Base-by-base conservation (phyloP, 2,329 filamentous ascomycete genomes). In the Claviceps maximensis region DNA sequence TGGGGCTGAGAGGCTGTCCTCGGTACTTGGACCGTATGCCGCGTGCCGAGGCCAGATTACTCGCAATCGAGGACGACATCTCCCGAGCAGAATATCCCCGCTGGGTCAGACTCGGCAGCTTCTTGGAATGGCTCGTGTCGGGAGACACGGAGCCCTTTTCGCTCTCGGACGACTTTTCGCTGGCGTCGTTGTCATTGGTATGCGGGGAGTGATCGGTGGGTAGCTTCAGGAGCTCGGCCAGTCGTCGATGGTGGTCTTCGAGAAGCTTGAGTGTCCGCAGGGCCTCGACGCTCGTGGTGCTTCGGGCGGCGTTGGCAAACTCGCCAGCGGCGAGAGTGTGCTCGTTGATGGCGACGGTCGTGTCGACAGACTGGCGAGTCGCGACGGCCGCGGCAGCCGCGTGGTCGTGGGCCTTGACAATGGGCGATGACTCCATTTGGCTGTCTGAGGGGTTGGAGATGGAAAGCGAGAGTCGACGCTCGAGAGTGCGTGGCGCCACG, bases 311-410 rank as follows among this genome's bases (percentile, higher is more conserved):
- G 56, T 84, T 84, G 56, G 88, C 84, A 67, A 95, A 97, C 66
- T 95, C 88, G 58, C 83, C 84, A 2, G 93, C 91, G 40, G 93
- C 93, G 54, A 87, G 76, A 51, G 90, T 83, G 69, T 97, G 91
- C 67, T 95, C 87, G 63, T 86, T 86, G 63, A 89, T 86, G 57
- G 91, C 91, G 48, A 87, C 83, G 7, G 84, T 85, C 53, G 87
- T 87, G 65, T 93, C 83, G 53, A 75, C 76, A 47, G 86, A 83
- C 62, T 89, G 82, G 25, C 77, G 83, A 53, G 90, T 88, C 25
- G 83, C 76, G 25, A 87, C 83, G 45, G 91, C 90, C 62, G 87
- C 90, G 62, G 87, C 90, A 62, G 84, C 83, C 50, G 89, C 90
- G 71, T 96, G 89, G 60, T 91, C 85, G 69, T 95, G 88, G 57